A percentile compares a stretch with the other conserved stretches of the same genome.
phyloP scores from a whole-genome alignment of 73 alveolate species.

The Uronychia binucleata region DNA sequence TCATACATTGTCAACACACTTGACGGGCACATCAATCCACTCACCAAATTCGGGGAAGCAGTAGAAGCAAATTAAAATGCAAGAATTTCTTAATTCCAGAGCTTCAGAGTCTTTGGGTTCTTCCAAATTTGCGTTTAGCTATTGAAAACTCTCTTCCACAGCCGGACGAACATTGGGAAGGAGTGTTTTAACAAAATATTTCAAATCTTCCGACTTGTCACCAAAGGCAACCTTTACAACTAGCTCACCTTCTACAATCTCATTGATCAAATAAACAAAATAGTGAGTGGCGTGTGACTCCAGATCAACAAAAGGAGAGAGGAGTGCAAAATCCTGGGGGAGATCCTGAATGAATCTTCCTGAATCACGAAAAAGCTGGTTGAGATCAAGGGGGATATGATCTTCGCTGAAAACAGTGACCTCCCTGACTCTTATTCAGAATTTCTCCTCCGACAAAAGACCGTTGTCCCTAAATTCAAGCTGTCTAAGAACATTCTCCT shows the following conservation, averaged over 20 bases:
- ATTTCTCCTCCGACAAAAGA: too few relatives aligned
- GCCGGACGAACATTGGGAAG: background rate
- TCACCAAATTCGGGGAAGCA: background rate
- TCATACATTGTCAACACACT: background rate
- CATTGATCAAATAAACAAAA: background rate
- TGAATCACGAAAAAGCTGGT: background rate
- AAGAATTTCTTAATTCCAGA: background rate
- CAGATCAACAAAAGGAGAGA: background rate
- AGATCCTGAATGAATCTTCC: background rate
- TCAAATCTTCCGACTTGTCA: background rate
- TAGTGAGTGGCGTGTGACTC: background rate
- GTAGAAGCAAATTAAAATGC: background rate
- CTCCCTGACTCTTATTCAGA: too few relatives aligned
- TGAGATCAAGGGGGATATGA: background rate
- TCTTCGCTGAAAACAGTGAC: too few relatives aligned
- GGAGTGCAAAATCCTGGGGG: background rate
- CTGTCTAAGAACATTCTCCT: background rate
- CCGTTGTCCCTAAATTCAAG: background rate
- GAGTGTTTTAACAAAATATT: background rate
- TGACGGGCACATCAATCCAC: background rate
- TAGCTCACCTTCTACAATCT: background rate
- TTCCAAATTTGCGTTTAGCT: background rate
- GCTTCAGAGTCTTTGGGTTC: background rate
- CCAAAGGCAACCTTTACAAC: background rate
- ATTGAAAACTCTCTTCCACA: background rate